Base-by-base conservation (phyloP, 768 basidiomycete species). In the Pulveroboletus sp. region DNA sequence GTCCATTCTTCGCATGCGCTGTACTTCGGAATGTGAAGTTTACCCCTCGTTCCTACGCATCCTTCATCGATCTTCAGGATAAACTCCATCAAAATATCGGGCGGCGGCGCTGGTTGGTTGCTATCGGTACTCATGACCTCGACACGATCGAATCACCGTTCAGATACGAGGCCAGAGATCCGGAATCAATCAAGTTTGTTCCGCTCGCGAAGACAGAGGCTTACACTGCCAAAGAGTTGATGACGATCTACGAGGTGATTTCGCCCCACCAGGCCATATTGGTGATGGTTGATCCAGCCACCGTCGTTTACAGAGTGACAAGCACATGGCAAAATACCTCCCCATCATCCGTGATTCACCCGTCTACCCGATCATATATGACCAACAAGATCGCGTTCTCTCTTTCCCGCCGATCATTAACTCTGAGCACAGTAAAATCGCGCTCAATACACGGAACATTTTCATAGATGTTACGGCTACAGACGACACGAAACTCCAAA, bases 331-430 rank as follows among this genome's bases (percentile, higher is more conserved):
- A 31, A 83, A 78, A 67, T 98, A 90, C 71, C 79, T 99, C 26
- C 90, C 76, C 50, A 96, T 99, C 69, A 92, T 98, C 61, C 84
- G 88, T 26, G 91, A 96, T 64, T 89, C 92, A 13, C 91, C 94
- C 9, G 91, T 96, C 38, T 98, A 97, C 70, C 96, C 96, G 31
- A 87, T 98, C 71, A 96, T 98, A 64, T 98, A 98, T 70, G 95
- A 98, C 67, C 76, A 80, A 10, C 76, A 86, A 50, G 89, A 91
- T 65, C 81, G 76, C 24, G 95, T 98, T 2, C 76, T 96, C 24
- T 94, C 92, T 17, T 94, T 98, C 86, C 96, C 96, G 32, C 96
- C 96, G 9, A 97, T 99, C 66, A 95, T 95, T 71, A 96, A 96
- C 71, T 94, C 93, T 4, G 87, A 96, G 57, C 90, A 91, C 70